phyloP scores from a whole-genome alignment of 371 early-diverging fungal species.

The Mortierella sp. region DNA sequence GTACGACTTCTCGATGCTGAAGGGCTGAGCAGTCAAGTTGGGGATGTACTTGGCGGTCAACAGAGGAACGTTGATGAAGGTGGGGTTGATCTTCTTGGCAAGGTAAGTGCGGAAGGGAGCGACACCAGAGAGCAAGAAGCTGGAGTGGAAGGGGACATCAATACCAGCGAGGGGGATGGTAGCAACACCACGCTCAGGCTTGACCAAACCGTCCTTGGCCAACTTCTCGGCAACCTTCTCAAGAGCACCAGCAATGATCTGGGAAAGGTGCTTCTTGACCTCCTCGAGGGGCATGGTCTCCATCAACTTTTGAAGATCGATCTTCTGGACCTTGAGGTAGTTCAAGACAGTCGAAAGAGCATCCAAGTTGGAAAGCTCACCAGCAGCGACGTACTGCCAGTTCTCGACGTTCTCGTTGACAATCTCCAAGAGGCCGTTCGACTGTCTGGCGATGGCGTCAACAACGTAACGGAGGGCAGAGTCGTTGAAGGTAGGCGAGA shows the following conservation, averaged over 20 bases:
- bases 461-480: slow-evolving; percentile 88
- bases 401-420: slow-evolving; percentile 98
- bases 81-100: slow-evolving; percentile 83
- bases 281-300: slow-evolving; percentile 89
- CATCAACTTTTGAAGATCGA: slow-evolving; percentile 90
- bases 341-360: slow-evolving; percentile 87
- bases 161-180: slow-evolving; percentile 95
- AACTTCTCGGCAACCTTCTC: slow-evolving; percentile 79
- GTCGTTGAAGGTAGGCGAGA: slow-evolving; percentile 88
- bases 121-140: slow-evolving; percentile 92
- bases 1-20: slow-evolving; percentile 85
- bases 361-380: slow-evolving; percentile 86
- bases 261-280: slow-evolving; percentile 85
- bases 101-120: slow-evolving; percentile 93
- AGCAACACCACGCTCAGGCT: slow-evolving; percentile 90
- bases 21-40: slow-evolving; percentile 95
- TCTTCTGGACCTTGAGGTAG: slow-evolving; percentile 79
- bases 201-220: slow-evolving; percentile 69
- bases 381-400: slow-evolving; percentile 97
- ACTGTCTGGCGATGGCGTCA: slow-evolving; percentile 83
- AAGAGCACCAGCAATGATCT: slow-evolving; percentile 84
- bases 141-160: slow-evolving; percentile 98
- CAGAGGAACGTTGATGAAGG: slow-evolving; percentile 82
- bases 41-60: slow-evolving; percentile 93
- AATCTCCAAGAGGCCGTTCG: slow-evolving; percentile 89